Evolutionary conservation across 1,284 basidiomycete genomes (phyloP), one percentile per base, ranked within the genome.

Genomic region (Mycena citricolor): DNA sequence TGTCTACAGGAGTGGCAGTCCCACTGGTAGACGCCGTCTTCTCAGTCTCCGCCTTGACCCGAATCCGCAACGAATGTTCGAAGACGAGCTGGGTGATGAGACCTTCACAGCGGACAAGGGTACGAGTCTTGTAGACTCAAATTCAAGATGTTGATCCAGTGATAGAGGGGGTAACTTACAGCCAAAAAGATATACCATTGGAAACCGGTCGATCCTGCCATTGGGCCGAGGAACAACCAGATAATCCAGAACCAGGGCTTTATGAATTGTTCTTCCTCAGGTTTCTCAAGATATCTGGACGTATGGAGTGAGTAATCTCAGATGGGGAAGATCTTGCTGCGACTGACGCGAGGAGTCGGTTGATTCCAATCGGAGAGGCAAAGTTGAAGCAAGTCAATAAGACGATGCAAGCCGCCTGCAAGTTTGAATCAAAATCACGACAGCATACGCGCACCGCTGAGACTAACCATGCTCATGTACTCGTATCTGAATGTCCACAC

Each of bases 41-140:
- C 39, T 11, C 35, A n/a, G 57, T 53, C 46, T 71, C 65, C 1
- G 67, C 64, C 51, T 71, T 72, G 67, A 81, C 71, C 17, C 77
- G 68, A 23, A 80, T 71, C 26, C 77, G 68, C 7, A 82, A 64
- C 0, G 78, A 65, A 49, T 81, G 79, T 44, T 78, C 74, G 57
- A 80, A 80, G 4, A 82, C 63, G 4, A 81, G 66, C 44, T 79
- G 72, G 1, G 77, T 80, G 35, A 82, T 63, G 45, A 82, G 67
- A 1, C 69, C 68, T 54, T 81, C 76, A 21, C 60, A 56, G 28
- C 71, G 70, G 11, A 76, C 74, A 12, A 78, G 61, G 14, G 61
- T 61, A 5, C 61, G 57, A 0, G 66, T 69, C 39, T 42, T 47
- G 19, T 46, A 11, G 38, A n/a, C n/a, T 22, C 28, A 7, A 14